Base-by-base conservation (phyloP, 805 yeast species). In the Wickerhamomyces sydowiorum region DNA sequence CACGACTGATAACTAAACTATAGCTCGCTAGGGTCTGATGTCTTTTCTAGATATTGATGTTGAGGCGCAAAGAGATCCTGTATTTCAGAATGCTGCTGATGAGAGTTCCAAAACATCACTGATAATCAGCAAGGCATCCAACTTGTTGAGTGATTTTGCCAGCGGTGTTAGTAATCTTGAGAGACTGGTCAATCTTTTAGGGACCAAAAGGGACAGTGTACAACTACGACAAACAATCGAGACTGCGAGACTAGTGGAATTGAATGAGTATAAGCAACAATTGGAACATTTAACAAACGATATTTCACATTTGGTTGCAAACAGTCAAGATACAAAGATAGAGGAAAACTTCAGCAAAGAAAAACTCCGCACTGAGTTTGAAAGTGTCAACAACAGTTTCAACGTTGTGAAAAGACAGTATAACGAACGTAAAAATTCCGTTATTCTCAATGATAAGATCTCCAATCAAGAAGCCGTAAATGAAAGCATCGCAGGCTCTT, bases 361-460 rank as follows among this genome's bases (percentile, higher is more conserved):
- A 32, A 72, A 83, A 43, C 59, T 86, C 17, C 64, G 67, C 14
- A 67, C 66, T 19, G 91, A 86, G 57, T 79, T 76, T 50, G 66
- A 66, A 24, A 72, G 69, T 17, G 67, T 84, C 18, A 71, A 73
- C 46, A 62, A 62, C 35, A 72, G 61, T 55, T 78, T 65, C 59
- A 69, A 58, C 24, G 48, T 55, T 19, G 50, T 75, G 12, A 65
- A 70, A 47, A 60, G 75, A 24, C 57, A 65, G 7, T 82, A 80
- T 48, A 64, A 66, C 18, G 84, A 74, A 37, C 72, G 71, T 49
- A 69, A 73, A 36, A 64, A 61, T 39, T 66, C 70, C 2, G 64
- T 65, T 2, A 53, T 57, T 9, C 50, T 70, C 8, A 60, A 52
- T 38, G 70, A 67, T 27, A 39, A 49, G n/a, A 43, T 53, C 7